phyloP scores from a whole-genome alignment of 768 basidiomycete species.

The Kwoniella mangroviensis region DNA sequence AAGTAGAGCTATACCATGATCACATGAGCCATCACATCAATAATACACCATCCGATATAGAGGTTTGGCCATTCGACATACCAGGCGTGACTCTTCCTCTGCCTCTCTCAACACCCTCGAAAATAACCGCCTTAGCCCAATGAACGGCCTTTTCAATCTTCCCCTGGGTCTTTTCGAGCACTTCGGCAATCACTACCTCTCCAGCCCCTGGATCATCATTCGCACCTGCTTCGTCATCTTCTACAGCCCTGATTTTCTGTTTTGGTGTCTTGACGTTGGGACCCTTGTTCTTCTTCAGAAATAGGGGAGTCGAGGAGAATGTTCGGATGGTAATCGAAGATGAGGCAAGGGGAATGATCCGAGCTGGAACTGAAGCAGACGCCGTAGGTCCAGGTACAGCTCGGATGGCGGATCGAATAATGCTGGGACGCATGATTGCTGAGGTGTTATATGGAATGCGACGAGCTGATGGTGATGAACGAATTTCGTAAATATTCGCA shows the following conservation, averaged over 20 bases:
- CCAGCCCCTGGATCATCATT: slow-evolving; percentile 23
- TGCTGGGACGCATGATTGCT: background rate
- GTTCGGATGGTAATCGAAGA: slow-evolving; percentile 9
- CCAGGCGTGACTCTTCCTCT: slow-evolving; percentile 53
- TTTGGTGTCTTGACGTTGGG: slow-evolving; percentile 25
- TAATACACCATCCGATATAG: no score
- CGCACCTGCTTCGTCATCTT: slow-evolving; percentile 30
- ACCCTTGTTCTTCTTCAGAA: slow-evolving; percentile 38
- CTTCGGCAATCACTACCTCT: slow-evolving; percentile 26
- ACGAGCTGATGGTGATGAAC: background rate
- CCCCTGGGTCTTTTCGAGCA: slow-evolving; percentile 47
- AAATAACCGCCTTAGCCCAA: slow-evolving; percentile 56
- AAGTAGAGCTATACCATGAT: slow-evolving; percentile 56
- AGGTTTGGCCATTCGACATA: no score
- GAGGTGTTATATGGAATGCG: background rate
- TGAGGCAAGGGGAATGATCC: background rate
- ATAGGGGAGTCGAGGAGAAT: slow-evolving; percentile 25
- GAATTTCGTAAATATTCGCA: background rate
- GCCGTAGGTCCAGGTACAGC: background rate
- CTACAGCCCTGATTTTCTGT: slow-evolving; percentile 25
- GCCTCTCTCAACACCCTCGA: slow-evolving; percentile 56
- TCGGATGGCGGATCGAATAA: slow-evolving; percentile 7
- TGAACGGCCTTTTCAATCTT: slow-evolving; percentile 59
- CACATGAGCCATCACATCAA: no score
- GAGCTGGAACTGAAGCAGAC: slow-evolving; percentile 3